These are phyloP conservation scores for Clarireedia paspali DNA, from an alignment of 2,329 filamentous ascomycete genomes.

Conservation along the genomic window DNA sequence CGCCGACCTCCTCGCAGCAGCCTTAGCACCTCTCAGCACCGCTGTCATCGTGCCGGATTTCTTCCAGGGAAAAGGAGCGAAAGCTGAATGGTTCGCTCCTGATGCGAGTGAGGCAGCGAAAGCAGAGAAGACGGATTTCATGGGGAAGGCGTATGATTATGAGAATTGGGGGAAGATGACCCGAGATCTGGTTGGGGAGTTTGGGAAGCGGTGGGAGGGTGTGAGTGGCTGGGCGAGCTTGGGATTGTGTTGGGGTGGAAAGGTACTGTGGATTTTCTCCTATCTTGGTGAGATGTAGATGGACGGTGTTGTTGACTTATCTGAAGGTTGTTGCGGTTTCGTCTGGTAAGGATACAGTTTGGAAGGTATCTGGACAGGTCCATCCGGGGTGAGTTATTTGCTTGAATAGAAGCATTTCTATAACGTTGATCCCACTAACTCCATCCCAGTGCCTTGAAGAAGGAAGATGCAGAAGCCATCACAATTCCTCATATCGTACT, in stretches of 20 bases:
- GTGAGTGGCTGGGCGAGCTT: slow-evolving; percentile 37
- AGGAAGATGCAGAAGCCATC: slow-evolving; percentile 36
- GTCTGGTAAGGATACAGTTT: slow-evolving; percentile 15
- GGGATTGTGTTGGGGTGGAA: slow-evolving; percentile 27
- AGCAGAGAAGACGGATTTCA: slow-evolving; percentile 7
- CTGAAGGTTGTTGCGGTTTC: slow-evolving; percentile 16
- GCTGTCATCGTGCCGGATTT: slow-evolving; percentile 83
- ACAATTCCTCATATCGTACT: slow-evolving; percentile 42
- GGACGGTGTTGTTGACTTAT: not conserved
- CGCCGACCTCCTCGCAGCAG: slow-evolving; percentile 53
- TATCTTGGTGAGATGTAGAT: not conserved
- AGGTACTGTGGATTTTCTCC: slow-evolving; percentile 11
- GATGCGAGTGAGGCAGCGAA: slow-evolving; percentile 43
- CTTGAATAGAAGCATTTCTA: not conserved
- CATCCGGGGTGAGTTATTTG: slow-evolving; percentile 18
- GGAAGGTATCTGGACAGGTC: slow-evolving; percentile 21
- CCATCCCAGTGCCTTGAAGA: slow-evolving; percentile 12
- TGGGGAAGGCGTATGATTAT: not conserved
- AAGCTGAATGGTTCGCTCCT: slow-evolving; percentile 43
- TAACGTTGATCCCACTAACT: not conserved
- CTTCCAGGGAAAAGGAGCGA: slow-evolving; percentile 54
- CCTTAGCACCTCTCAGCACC: slow-evolving; percentile 38
- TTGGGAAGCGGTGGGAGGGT: slow-evolving; percentile 39
- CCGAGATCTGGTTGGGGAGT: slow-evolving; percentile 11
- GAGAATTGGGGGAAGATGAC: slow-evolving; percentile 26